Base-by-base conservation (phyloP, 495 filamentous ascomycete genomes). In the Xylona heveae region DNA sequence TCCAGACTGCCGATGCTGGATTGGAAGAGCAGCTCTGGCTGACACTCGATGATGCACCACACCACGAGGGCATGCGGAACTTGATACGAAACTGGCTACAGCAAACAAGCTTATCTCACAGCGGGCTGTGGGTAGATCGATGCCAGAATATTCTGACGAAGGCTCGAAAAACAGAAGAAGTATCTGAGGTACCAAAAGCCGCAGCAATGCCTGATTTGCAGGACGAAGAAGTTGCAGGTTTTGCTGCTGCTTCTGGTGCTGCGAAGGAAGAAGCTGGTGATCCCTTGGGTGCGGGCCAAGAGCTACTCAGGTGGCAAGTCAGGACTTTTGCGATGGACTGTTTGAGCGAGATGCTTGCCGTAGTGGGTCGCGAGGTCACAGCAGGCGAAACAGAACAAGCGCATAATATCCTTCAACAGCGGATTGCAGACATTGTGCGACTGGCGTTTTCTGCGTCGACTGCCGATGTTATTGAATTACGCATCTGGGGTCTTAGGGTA, bases 401-500 rank as follows among this genome's bases (percentile, higher is more conserved):
- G 2, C 71, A 81, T 40, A 42, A 66, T 20, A 75, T 74, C 3
- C 61, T 99, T 26, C 81, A 94, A 48, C 65, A 67, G 28, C 77
- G 73, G 42, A 68, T 95, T 28, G 84, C 78, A 12, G 88, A 95
- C 44, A 75, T 99, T n/a, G 76, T 95, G 23, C 68, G 83, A 34
- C 90, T 95, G 66, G 88, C 88, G 0, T 99, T 99, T 48, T 92
- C 88, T 8, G 85, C 88, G 1, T 95, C 90, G 3, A 99, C 88
- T 4, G 81, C 88, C 3, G 76, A 75, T 35, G 83, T 99, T 0
- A 68, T 94, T 12, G 73, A 91, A 45, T 62, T 95, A 24, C 64
- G 88, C 27, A 70, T 95, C 24, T 76, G 77, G 57, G 88, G 88
- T 6, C 49, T 99, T 32, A 80, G 78, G 51, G 90, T 95, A 29